Evolutionary conservation across 2,329 filamentous ascomycete genomes (phyloP), one percentile per base, ranked within the genome.

Genomic region (Alternaria angustiovoidea): DNA sequence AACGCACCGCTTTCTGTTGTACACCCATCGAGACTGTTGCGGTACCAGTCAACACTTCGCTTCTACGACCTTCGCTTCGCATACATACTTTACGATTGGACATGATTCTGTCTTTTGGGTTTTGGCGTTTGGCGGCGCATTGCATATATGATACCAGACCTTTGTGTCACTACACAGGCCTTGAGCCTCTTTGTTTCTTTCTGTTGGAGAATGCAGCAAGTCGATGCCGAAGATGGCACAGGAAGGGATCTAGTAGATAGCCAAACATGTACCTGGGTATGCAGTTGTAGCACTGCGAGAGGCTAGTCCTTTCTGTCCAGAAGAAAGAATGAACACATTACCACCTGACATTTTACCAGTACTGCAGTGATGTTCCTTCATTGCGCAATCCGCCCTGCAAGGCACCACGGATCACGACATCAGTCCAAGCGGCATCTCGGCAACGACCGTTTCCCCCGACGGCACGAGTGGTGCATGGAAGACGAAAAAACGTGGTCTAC

Each of bases 111-210:
- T 63, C 49, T 54, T 66, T 66, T 58, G 74, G 70, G 47, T 54
- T 66, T 66, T 58, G 74, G 70, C 64, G 70, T 74, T 75, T 62
- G 66, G 68, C 56, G 65, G 56, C 65, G 64, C 55, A 57, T 67
- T 62, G 62, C 55, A 61, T 68, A 65, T 68, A 73, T 76, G 75
- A 78, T 78, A 78, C 75, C 75, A 78, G 75, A 77, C 75, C 65
- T 64, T 61, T 61, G 67, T 66, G 75, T 77, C 74, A 68, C 66
- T 67, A 73, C 64, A 73, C 49, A 65, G 70, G 71, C 73, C 63
- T 61, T 42, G 54, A 53, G 68, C 69, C 66, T 66, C 26, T 63
- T 65, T 70, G 54, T 58, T 66, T 61, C 36, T 60, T n/a, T 61
- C 51, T 44, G 43, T 51, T 54, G 47, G 41, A 57, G 54, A n/a